Base-by-base conservation (phyloP, 257 asterid genomes). In the Rehmannia glutinosa region DNA sequence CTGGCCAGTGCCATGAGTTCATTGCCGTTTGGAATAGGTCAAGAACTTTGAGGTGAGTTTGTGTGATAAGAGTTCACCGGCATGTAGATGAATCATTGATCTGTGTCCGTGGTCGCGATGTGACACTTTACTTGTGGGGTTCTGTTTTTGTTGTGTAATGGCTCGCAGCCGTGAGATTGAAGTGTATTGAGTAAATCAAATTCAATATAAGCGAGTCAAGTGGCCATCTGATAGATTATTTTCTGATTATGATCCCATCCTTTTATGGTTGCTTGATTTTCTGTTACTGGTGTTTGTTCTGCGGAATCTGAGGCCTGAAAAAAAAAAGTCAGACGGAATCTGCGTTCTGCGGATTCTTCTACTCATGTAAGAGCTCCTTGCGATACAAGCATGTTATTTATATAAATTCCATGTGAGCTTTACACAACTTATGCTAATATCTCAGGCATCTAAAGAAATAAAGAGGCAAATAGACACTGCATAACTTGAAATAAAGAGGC, bases 341-440 rank as follows among this genome's bases (percentile, higher is more conserved):
- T 73, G 58, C 81, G 52, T 43, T 68, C 32, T 50, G 66, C 65
- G 43, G 82, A 62, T 73, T 68, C 75, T 57, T 74, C 75, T 67
- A 61, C 57, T 73, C 82, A 69, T 58, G 87, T 82, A 82, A 82
- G 87, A 62, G 62, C 75, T 75, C 71, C 38, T 73, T 73, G 66
- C 75, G 45, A 62, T 62, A n/a, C 54, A 51, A 72, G n/a, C 74
- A 32, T 62, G 68, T 17, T 52, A 49, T 52, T 46, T 62, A 25
- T 62, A n/a, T n/a, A 47, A 30, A 56, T 36, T 66, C 50, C 47
- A 24, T 59, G 20, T 23, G 59, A 15, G 46, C 53, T 41, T 25
- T 32, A 24, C 71, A 33, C 69, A 43, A n/a, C 42, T 49, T 42
- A 19, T 46, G 15, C 24, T 72, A 45, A 45, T 45, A n/a, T n/a